A percentile compares a stretch with the other conserved stretches of the same genome.
Conservation (phyloP, 2,329 filamentous ascomycete species). For the Colletotrichum sp. region DNA sequence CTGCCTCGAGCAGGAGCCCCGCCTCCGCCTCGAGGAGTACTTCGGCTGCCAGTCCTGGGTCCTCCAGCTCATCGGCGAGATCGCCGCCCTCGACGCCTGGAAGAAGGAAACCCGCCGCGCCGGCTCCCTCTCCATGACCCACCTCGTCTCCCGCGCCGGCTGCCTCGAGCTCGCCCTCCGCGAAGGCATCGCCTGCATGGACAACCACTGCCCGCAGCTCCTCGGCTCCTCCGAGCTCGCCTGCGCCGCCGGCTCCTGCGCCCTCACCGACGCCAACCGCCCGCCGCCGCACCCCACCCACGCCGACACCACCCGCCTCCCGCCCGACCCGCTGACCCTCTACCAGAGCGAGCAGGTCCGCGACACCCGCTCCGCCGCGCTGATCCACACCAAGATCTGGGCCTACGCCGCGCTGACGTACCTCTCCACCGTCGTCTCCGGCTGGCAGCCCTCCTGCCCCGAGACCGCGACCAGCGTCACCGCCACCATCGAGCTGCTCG, state of each 20-base stretch:
- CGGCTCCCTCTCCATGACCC: constrained; percentile 48
- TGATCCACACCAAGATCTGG: constrained; percentile 45
- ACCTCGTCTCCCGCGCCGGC: constrained; percentile 41
- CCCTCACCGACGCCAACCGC: constrained; percentile 9
- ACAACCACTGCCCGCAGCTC: constrained; percentile 23
- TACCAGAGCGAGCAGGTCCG: neutral
- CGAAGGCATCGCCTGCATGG: constrained; percentile 23
- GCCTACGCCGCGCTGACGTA: constrained; percentile 53
- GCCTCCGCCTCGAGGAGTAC: constrained; percentile 46
- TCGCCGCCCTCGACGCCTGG: constrained; percentile 59
- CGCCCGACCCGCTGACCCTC: constrained; percentile 11
- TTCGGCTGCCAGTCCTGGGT: constrained; percentile 55
- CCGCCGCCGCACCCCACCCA: constrained; percentile 26
- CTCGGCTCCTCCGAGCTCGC: neutral
- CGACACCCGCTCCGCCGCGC: constrained; percentile 6
- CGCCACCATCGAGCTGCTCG: constrained; percentile 35
- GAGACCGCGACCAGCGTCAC: constrained; percentile 42
- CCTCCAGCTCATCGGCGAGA: constrained; percentile 57
- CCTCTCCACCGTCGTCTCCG: constrained; percentile 52
- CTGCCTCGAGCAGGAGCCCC: constrained; percentile 10
- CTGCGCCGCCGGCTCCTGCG: neutral
- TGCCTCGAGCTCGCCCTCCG: constrained; percentile 20
- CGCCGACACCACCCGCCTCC: constrained; percentile 9
- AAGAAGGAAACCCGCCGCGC: constrained; percentile 52
- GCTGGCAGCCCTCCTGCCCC: constrained; percentile 53